A percentile compares a stretch with the other conserved stretches of the same genome.
phyloP scores from a whole-genome alignment of 1,139 yeast genomes.

The Candida sojae region DNA sequence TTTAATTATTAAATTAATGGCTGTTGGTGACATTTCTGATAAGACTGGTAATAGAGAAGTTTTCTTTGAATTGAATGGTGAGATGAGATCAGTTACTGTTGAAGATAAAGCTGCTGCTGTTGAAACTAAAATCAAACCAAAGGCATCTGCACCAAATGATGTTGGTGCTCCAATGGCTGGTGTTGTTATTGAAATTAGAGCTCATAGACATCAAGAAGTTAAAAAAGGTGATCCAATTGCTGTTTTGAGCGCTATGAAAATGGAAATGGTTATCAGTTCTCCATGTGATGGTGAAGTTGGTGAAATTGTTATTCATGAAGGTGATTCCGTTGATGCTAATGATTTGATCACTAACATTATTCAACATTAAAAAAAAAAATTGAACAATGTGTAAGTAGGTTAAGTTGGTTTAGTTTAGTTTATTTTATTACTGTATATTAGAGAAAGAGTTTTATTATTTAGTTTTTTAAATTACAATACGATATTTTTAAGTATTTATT shows the following conservation, averaged over 20 bases:
- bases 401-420: neutral
- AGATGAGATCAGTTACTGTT: conserved; percentile 91
- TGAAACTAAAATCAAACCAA: conserved; percentile 83
- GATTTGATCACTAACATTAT: conserved; percentile 61
- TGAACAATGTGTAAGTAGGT: neutral
- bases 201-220: conserved; percentile 82
- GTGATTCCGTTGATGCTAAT: conserved; percentile 93
- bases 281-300: conserved; percentile 85
- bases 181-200: conserved; percentile 92
- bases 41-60: conserved; percentile 94
- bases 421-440: neutral
- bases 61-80: conserved; percentile 97
- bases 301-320: conserved; percentile 76
- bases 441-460: neutral
- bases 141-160: conserved; percentile 91
- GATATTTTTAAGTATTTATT: too few relatives aligned
- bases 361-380: neutral
- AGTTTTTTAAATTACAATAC: too few relatives aligned
- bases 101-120: conserved; percentile 85
- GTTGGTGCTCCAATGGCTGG: conserved; percentile 99
- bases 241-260: conserved; percentile 97
- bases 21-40: conserved; percentile 84
- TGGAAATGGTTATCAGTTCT: conserved; percentile 98
- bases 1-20: conserved; percentile 86
- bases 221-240: conserved; percentile 97